Conservation (phyloP, 257 asterid species). For the Solanum gracilifrons region DNA sequence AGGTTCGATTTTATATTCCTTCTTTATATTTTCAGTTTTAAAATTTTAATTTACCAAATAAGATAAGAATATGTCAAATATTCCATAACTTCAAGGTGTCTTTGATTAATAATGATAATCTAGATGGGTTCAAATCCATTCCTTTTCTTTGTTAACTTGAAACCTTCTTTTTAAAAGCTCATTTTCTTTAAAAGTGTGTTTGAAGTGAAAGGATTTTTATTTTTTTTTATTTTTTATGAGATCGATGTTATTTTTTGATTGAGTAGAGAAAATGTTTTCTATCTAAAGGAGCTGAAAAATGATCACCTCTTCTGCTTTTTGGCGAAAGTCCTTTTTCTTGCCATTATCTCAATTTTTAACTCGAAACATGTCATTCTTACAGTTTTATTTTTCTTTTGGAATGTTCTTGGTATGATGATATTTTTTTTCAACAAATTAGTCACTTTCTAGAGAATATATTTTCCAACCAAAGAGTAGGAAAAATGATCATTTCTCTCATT, state of each 20-base stretch:
- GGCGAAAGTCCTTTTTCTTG: background rate
- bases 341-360: background rate
- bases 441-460: background rate
- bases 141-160: background rate
- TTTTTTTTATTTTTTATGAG: too few relatives aligned
- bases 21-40: background rate
- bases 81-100: background rate
- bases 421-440: background rate
- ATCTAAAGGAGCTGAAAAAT: background rate
- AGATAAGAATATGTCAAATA: background rate
- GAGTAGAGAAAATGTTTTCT: background rate
- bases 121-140: conserved; percentile 31
- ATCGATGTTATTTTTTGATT: too few relatives aligned
- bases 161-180: background rate
- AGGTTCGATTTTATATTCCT: conserved; percentile 13
- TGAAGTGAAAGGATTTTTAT: background rate
- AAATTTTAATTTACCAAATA: background rate
- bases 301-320: background rate
- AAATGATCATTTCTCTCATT: background rate
- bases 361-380: background rate
- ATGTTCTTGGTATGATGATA: background rate
- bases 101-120: background rate
- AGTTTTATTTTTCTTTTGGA: background rate
- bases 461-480: background rate
- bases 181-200: background rate